Conservation (phyloP, 148 eudicot species). For the Chenopodium berlandieri region DNA sequence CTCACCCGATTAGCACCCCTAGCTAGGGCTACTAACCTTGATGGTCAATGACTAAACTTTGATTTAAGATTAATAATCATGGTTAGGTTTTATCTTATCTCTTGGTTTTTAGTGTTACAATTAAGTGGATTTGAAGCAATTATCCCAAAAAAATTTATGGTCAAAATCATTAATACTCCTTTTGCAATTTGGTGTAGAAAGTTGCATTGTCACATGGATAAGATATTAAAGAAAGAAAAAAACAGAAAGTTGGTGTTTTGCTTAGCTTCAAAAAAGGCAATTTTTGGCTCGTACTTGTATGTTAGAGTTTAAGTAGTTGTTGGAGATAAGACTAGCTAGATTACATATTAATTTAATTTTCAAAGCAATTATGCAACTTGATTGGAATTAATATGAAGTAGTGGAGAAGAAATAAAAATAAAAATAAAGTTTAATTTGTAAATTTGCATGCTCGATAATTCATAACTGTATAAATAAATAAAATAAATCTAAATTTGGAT, state of each 20-base stretch:
- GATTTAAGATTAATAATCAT: not conserved
- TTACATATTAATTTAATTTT: conserved; percentile 5
- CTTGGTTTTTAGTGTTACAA: conserved; percentile 10
- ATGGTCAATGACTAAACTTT: too few relatives aligned
- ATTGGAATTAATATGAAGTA: not conserved
- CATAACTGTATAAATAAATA: not conserved
- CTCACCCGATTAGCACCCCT: too few relatives aligned
- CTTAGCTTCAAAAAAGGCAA: conserved; percentile 26
- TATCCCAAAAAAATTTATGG: conserved; percentile 12
- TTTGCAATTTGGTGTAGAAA: conserved; percentile 7
- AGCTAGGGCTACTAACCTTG: not conserved
- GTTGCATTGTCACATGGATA: conserved; percentile 21
- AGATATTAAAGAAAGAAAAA: not conserved
- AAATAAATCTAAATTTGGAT: not conserved
- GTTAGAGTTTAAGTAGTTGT: conserved; percentile 9
- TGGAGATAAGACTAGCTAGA: conserved; percentile 4
- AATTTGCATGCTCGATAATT: conserved; percentile 12
- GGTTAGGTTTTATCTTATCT: conserved; percentile 6
- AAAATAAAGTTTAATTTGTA: not conserved
- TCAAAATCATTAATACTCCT: not conserved
- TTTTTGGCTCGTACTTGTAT: conserved; percentile 16
- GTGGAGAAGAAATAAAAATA: conserved; percentile 2
- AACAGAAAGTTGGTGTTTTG: not conserved
- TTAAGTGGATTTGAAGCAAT: conserved; percentile 15
- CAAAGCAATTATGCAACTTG: conserved; percentile 12